These are phyloP conservation scores for Candida loeiensis DNA, from an alignment of 805 yeast genomes.

Conservation along the genomic window DNA sequence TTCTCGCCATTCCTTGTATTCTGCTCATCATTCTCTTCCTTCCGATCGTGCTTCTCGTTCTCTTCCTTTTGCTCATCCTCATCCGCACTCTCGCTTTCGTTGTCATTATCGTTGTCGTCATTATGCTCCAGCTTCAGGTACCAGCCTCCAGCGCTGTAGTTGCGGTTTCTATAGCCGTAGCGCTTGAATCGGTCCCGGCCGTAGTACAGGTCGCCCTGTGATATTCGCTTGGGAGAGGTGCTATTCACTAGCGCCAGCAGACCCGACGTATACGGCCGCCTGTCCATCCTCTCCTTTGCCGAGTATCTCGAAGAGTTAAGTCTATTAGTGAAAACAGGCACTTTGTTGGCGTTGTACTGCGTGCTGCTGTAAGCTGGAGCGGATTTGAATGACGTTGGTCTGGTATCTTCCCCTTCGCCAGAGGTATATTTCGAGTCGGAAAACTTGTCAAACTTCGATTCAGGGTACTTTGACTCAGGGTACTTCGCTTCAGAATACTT, in stretches of 20 bases:
- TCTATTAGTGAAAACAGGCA: constrained; percentile 16
- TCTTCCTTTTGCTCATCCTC: constrained; percentile 6
- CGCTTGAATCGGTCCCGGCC: constrained; percentile 10
- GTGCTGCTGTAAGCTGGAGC: not conserved
- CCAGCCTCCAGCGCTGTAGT: constrained; percentile 7
- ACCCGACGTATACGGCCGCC: constrained; percentile 15
- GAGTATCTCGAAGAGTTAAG: constrained; percentile 18
- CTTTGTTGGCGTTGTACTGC: constrained; percentile 13
- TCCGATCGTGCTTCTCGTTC: constrained; percentile 6
- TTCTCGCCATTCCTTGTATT: constrained; percentile 1
- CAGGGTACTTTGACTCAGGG: not conserved
- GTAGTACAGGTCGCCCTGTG: constrained; percentile 26
- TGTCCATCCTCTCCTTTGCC: constrained; percentile 18
- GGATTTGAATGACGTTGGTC: not conserved
- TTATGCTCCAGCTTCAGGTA: constrained; percentile 5
- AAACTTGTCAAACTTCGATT: not conserved
- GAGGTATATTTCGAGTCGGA: not conserved
- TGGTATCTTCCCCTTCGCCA: too few relatives aligned
- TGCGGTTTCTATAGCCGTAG: constrained; percentile 6
- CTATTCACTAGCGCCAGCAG: constrained; percentile 19
- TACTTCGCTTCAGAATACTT: not conserved
- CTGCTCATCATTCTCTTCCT: constrained; percentile 5
- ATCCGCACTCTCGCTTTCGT: constrained; percentile 8
- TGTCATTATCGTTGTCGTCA: constrained; percentile 4
- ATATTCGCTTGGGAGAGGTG: constrained; percentile 12